A percentile compares a stretch with the other conserved stretches of the same genome.
phyloP scores from a whole-genome alignment of 2,329 filamentous ascomycete species.

The Trichoderma aggressivum region DNA sequence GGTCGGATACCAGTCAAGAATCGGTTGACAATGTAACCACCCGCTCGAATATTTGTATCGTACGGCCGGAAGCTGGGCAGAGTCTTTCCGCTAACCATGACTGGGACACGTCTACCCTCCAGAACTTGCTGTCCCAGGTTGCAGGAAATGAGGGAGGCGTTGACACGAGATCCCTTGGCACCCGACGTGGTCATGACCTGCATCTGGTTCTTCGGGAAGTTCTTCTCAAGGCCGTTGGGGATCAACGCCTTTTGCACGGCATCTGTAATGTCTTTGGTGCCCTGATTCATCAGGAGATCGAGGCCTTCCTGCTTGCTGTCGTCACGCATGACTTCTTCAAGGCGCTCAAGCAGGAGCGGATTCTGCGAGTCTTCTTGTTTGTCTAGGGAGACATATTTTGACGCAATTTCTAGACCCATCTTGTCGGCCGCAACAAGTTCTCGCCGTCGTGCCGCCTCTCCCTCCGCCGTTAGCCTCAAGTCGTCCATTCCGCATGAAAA shows the following conservation, averaged over 20 bases:
- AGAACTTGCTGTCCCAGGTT: slow-evolving; percentile 95
- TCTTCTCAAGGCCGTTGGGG: slow-evolving; percentile 78
- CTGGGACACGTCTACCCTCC: slow-evolving; percentile 87
- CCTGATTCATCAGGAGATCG: slow-evolving; percentile 80
- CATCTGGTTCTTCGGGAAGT: slow-evolving; percentile 97
- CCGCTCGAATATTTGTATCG: slow-evolving; percentile 83
- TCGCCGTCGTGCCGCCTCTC: slow-evolving; percentile 67
- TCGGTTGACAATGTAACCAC: slow-evolving; percentile 89
- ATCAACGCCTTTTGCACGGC: slow-evolving; percentile 76
- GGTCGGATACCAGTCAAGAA: slow-evolving; percentile 97
- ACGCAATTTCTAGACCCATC: slow-evolving; percentile 75
- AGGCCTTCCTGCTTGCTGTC: slow-evolving; percentile 86
- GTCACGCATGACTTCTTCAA: slow-evolving; percentile 88
- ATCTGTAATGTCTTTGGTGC: slow-evolving; percentile 68
- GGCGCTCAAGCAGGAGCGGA: slow-evolving; percentile 67
- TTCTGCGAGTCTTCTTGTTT: slow-evolving; percentile 62
- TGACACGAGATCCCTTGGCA: slow-evolving; percentile 89
- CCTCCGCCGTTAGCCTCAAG: slow-evolving; percentile 75
- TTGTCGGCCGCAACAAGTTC: slow-evolving; percentile 63
- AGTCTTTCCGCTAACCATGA: slow-evolving; percentile 98
- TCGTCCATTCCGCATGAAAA: slow-evolving; percentile 98
- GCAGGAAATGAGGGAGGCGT: slow-evolving; percentile 95
- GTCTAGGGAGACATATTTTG: slow-evolving; percentile 83
- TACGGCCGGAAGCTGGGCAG: slow-evolving; percentile 90
- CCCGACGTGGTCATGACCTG: slow-evolving; percentile 97